Evolutionary conservation across 495 filamentous ascomycete species (phyloP).

Genomic region (Neurospora intermedia): DNA sequence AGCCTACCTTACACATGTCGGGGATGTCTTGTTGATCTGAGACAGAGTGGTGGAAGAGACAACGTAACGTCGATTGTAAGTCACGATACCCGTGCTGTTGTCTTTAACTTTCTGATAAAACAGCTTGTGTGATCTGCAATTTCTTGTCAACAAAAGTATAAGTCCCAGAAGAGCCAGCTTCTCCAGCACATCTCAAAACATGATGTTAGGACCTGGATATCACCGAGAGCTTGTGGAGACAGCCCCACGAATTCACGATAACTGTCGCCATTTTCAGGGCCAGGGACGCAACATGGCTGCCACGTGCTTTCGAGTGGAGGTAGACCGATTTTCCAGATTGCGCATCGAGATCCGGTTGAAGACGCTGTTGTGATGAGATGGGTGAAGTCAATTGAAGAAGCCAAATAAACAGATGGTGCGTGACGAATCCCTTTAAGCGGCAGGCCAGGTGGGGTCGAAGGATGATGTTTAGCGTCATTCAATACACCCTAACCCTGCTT

Average conservation of each 20-base stretch:
- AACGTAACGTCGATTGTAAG: neutral
- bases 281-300: neutral
- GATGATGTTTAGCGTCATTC: neutral
- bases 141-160: neutral
- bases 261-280: neutral
- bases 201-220: neutral
- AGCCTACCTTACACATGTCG: neutral
- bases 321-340: neutral
- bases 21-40: neutral
- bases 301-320: neutral
- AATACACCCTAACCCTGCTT: neutral
- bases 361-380: neutral
- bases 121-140: neutral
- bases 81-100: neutral
- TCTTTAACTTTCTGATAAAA: neutral
- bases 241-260: neutral
- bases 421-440: neutral
- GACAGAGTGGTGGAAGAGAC: neutral
- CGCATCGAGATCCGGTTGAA: neutral
- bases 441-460: neutral
- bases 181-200: neutral
- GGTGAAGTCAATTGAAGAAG: neutral
- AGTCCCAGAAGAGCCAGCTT: neutral
- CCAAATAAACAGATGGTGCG: neutral
- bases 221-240: neutral